Base-by-base conservation (phyloP, 805 yeast species). In the Candida oleophila region DNA sequence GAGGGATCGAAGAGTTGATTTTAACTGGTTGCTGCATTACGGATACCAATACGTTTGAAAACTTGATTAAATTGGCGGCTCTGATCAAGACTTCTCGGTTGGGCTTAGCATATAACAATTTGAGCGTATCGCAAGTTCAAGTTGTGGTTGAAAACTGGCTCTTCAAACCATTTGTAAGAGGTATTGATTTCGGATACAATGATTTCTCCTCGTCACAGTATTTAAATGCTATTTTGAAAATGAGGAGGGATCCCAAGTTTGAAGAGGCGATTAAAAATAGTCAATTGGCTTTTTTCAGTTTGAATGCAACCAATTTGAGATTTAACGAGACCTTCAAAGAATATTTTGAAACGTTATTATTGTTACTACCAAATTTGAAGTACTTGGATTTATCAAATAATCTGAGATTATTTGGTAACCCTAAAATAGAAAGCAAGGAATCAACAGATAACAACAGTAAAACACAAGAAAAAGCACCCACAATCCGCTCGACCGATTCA, bases 181-280 rank as follows among this genome's bases (percentile, higher is more conserved):
- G 97, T 3, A 64, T 91, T 4, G 97, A 90, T 69, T 56, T 91
- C 18, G 95, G 96, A 2, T 91, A 85, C 58, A 91, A 91, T 60
- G 91, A 88, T 60, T 65, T 86, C 47, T 73, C 74, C 61, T 56
- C 66, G 3, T 35, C 56, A 1, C 57, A 60, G 2, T 62, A 61
- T 48, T 48, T 76, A 43, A 62, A 60, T 25, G 71, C 74, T 9
- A 59, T 78, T 20, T 57, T 71, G 37, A 75, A 73, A 1, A 49
- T 49, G 34, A 57, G 52, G 22, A 42, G 41, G 18, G 44, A 46
- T 2, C 54, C 59, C 2, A 57, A 50, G 8, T 61, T 61, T 40
- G 55, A 50, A 1, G 45, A 53, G 9, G 44, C 49, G 25, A 35
- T 68, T 1, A 40, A 54, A 3, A 55, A 56, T 11, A 61, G 68